Conservation (phyloP, 1,284 basidiomycete species). For the Malassezia psittaci region DNA sequence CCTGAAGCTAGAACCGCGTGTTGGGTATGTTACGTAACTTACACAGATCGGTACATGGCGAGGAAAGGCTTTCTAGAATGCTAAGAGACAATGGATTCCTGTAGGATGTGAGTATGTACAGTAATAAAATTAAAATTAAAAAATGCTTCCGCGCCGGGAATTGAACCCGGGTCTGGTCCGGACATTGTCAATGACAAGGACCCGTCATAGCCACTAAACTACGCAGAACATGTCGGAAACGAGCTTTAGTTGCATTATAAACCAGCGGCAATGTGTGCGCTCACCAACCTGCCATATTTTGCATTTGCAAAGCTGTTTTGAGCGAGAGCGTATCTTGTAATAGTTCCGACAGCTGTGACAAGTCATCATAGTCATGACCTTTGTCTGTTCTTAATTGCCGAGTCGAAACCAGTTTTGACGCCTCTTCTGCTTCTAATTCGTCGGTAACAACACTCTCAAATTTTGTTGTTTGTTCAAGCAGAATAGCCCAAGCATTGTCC, state of each 20-base stretch:
- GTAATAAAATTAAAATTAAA: neutral
- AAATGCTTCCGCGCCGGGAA: conserved; percentile 22
- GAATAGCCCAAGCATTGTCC: neutral
- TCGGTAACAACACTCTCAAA: neutral
- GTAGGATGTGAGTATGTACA: conserved; percentile 30
- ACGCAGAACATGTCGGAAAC: conserved; percentile 13
- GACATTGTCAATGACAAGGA: conserved; percentile 15
- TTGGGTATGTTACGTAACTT: conserved; percentile 51
- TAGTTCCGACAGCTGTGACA: too few relatives aligned
- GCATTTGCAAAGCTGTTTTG: too few relatives aligned
- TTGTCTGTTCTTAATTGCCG: too few relatives aligned
- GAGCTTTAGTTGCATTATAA: neutral
- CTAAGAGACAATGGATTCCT: conserved; percentile 80
- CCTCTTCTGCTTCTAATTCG: neutral
- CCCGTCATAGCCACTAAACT: conserved; percentile 23
- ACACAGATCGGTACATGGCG: conserved; percentile 53
- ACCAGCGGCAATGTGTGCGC: too few relatives aligned
- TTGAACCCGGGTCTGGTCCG: conserved; percentile 22
- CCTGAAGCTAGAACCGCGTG: conserved; percentile 76
- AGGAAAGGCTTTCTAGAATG: conserved; percentile 66
- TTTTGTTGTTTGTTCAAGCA: neutral
- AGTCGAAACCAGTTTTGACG: neutral
- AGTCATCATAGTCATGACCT: too few relatives aligned
- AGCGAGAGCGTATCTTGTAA: too few relatives aligned
- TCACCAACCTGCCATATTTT: too few relatives aligned